Percentiles rank a stretch among this genome's conserved stretches.
Conservation (phyloP, 345 rosid genomes). For the Eucalyptus tenuipes region DNA sequence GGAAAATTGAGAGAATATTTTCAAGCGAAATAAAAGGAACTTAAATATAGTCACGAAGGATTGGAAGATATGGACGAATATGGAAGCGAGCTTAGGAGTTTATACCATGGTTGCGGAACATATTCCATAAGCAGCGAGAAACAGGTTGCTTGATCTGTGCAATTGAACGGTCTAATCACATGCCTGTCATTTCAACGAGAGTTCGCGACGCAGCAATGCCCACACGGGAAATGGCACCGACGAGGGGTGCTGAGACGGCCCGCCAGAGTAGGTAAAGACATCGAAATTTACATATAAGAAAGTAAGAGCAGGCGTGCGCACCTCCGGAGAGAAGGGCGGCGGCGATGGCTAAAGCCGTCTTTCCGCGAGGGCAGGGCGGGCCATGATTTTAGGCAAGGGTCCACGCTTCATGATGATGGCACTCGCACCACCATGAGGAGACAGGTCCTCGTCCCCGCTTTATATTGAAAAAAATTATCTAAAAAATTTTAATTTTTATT, state of each 20-base stretch:
- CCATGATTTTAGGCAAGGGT: neutral
- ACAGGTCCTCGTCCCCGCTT: neutral
- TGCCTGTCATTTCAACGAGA: neutral
- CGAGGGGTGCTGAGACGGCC: neutral
- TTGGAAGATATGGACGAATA: neutral
- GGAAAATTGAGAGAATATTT: neutral
- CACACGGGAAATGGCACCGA: too few relatives aligned
- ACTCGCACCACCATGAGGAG: neutral
- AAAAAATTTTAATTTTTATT: fast-evolving
- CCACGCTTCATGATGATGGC: neutral
- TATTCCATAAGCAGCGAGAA: neutral
- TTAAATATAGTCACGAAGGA: neutral
- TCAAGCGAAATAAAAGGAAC: neutral
- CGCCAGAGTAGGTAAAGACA: neutral
- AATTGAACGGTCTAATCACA: neutral
- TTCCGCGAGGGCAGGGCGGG: neutral
- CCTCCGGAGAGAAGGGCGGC: neutral
- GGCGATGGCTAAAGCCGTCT: neutral
- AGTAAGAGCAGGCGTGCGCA: neutral
- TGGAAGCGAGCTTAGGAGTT: neutral
- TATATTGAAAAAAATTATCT: too few relatives aligned
- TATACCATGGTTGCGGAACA: neutral
- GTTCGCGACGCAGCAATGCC: neutral
- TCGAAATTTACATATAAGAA: neutral
- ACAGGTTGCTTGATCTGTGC: neutral